Evolutionary conservation across 2,329 filamentous ascomycete genomes (phyloP).

Genomic region (Sclerotiophoma versabilis): DNA sequence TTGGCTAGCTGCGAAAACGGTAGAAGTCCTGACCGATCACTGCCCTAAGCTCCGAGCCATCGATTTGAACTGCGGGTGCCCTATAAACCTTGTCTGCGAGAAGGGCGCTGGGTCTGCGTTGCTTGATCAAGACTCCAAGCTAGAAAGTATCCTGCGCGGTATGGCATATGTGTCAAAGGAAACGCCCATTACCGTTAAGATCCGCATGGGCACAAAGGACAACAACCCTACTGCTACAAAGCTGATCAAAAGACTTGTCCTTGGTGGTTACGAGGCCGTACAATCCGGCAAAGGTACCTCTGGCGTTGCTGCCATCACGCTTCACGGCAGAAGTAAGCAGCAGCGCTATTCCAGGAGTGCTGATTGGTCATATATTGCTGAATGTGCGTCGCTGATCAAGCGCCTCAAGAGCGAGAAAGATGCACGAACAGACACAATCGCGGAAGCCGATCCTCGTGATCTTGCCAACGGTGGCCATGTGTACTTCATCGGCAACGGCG

Average conservation of each 20-base stretch:
- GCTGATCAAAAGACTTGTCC: constrained; percentile 80
- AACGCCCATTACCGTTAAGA: constrained; percentile 92
- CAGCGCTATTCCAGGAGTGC: constrained; percentile 91
- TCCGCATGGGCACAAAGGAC: constrained; percentile 88
- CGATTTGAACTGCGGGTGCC: constrained; percentile 96
- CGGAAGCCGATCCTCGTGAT: constrained; percentile 77
- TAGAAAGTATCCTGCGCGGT: constrained; percentile 92
- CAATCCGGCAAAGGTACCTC: constrained; percentile 65
- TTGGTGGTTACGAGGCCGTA: constrained; percentile 77
- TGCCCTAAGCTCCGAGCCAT: constrained; percentile 87
- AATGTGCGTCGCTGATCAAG: constrained; percentile 85
- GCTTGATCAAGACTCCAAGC: constrained; percentile 84
- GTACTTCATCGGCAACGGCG: constrained; percentile 95
- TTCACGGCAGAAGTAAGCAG: constrained; percentile 92
- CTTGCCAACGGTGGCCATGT: constrained; percentile 73
- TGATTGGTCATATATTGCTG: constrained; percentile 95
- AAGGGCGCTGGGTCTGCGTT: constrained; percentile 89
- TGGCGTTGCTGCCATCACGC: constrained; percentile 91
- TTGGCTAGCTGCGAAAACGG: constrained; percentile 87
- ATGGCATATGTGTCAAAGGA: constrained; percentile 95
- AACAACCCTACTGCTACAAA: constrained; percentile 80
- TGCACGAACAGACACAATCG: constrained; percentile 74
- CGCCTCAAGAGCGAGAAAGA: constrained; percentile 75
- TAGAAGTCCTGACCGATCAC: constrained; percentile 77
- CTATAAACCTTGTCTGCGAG: constrained; percentile 92